Conservation (phyloP, 2,329 filamentous ascomycete species). For the Leptographium lundbergii region DNA sequence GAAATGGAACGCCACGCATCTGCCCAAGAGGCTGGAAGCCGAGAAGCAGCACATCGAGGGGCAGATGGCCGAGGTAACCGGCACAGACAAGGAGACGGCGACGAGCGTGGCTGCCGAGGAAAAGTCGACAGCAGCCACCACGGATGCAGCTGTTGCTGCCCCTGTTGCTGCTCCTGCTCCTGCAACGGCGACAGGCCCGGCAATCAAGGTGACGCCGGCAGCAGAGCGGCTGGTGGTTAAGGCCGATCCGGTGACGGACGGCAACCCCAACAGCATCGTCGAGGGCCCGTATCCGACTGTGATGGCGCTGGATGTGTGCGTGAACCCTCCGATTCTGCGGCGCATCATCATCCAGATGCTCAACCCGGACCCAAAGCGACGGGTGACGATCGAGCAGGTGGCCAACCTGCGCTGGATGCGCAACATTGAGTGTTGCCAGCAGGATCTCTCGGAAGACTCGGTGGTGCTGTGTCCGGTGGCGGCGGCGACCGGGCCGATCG, state of each 20-base stretch:
- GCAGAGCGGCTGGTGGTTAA: neutral
- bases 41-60: conserved; percentile 46
- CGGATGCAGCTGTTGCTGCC: neutral
- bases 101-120: conserved; percentile 3
- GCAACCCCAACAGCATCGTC: conserved; percentile 22
- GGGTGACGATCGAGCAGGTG: conserved; percentile 57
- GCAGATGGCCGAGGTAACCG: conserved; percentile 28
- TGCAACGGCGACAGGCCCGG: neutral
- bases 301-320: conserved; percentile 47
- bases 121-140: neutral
- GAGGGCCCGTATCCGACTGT: conserved; percentile 44
- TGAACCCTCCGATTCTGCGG: conserved; percentile 56
- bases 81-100: conserved; percentile 30
- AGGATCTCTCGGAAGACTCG: conserved; percentile 56
- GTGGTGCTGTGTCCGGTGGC: conserved; percentile 6
- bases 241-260: conserved; percentile 29
- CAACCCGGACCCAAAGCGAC: conserved; percentile 60
- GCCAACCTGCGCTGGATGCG: conserved; percentile 61
- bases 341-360: conserved; percentile 70
- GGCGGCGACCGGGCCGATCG: conserved; percentile 34
- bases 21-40: conserved; percentile 11
- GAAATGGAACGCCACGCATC: conserved; percentile 48
- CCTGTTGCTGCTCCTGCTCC: neutral
- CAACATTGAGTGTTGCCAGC: conserved; percentile 65
- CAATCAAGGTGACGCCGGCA: neutral